Base-by-base conservation (phyloP, 2,329 filamentous ascomycete genomes). In the Escovopsis weberi region DNA sequence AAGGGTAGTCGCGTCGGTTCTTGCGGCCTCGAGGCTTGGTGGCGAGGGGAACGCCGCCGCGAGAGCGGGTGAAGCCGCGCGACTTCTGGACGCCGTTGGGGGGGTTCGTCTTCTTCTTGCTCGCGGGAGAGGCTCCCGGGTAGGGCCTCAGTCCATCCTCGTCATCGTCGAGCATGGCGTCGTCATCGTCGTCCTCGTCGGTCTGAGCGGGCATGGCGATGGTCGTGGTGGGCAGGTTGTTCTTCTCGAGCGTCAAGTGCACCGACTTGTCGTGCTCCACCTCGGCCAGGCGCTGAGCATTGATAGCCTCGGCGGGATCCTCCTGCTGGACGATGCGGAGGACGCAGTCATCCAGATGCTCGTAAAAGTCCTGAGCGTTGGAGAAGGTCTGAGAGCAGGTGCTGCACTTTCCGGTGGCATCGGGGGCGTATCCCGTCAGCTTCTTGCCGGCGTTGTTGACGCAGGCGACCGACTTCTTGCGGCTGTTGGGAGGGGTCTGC, bases 331-430 rank as follows among this genome's bases (percentile, higher is more conserved):
- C 79, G 53, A 82, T 81, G 58, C 77, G 75, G 49, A 82, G 65
- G 47, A 82, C 79, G 56, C 79, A 82, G 63, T 82, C 78, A 53
- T 82, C 89, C 57, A 96, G 70, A 72, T 96, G 89, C 72, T 96
- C 91, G 62, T 96, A 96, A 65, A 96, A 96, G 65, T 96, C 89
- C 60, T 96, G 89, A 5, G 88, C 87, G 55, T 86, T 94, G 66
- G 75, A 78, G 64, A 96, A 96, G 11, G 83, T 94, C 45, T 80
- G 76, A 12, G 84, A 85, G 65, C 91, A 98, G 40, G 88, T 96
- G 26, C 87, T 94, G 64, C 91, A 96, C 67, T 91, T 94, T 63
- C 88, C 89, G 12, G 87, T 91, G 30, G 84, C 80, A 54, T 91
- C 84, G 45, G 78, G 73, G 18, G 82, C 73, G 55, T 85, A 85